Conservation (phyloP, 352 stramenopile genomes). For the Phytophthora europaea region DNA sequence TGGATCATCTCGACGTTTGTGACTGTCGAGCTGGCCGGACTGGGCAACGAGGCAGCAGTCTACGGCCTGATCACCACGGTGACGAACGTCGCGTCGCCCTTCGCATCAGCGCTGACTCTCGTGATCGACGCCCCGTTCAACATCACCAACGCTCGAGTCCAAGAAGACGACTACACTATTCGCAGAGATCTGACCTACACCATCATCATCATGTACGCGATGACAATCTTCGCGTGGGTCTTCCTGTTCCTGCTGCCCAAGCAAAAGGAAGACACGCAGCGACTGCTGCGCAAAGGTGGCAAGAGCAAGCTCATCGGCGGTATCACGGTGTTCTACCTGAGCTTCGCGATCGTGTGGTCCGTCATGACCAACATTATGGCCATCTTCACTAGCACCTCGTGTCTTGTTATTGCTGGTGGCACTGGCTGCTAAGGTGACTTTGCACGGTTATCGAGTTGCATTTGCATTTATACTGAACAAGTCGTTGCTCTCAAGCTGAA, state of each 20-base stretch:
- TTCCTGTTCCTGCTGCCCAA: constrained; percentile 45
- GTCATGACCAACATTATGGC: constrained; percentile 52
- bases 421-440: background rate
- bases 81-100: no score
- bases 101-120: no score
- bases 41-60: no score
- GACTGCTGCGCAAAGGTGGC: constrained; percentile 39
- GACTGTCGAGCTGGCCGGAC: no score
- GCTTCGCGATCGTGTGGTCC: constrained; percentile 44
- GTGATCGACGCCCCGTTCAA: no score
- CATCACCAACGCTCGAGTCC: constrained; percentile 34
- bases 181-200: constrained; percentile 48
- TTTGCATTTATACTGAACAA: no score
- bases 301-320: constrained; percentile 40
- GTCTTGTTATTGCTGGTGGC: background rate
- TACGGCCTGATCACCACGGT: no score
- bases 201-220: constrained; percentile 47
- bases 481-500: no score
- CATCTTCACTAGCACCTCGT: constrained; percentile 25
- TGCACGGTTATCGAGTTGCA: no score
- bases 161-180: constrained; percentile 41
- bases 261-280: constrained; percentile 47
- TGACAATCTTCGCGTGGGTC: constrained; percentile 43
- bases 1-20: constrained; percentile 11
- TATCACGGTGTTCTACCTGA: constrained; percentile 40